Conservation (phyloP, 2,329 filamentous ascomycete species). For the Aspergillus calidoustus region DNA sequence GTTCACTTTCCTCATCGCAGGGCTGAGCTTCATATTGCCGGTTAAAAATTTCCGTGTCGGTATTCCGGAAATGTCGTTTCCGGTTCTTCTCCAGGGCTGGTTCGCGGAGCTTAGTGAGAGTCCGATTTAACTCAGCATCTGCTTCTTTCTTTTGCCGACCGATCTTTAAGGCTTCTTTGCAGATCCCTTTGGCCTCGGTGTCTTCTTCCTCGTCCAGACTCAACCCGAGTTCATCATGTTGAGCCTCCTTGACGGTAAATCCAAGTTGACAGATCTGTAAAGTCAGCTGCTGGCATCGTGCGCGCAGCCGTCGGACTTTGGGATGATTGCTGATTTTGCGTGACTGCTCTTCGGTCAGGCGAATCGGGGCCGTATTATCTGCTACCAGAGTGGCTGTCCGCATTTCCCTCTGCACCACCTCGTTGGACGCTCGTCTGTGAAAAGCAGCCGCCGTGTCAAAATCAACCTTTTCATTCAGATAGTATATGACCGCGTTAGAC, state of each 20-base stretch:
- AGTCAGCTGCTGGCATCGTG: conserved; percentile 13
- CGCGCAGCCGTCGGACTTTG: conserved; percentile 9
- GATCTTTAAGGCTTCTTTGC: neutral
- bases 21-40: conserved; percentile 15
- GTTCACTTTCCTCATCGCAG: neutral
- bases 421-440: conserved; percentile 22
- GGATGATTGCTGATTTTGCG: conserved; percentile 8
- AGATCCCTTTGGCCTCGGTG: neutral
- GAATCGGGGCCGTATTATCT: conserved; percentile 20
- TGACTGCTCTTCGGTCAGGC: conserved; percentile 20
- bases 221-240: conserved; percentile 6
- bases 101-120: conserved; percentile 10
- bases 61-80: conserved; percentile 28
- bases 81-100: conserved; percentile 19
- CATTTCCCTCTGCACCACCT: conserved; percentile 22
- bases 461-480: conserved; percentile 25
- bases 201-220: conserved; percentile 20
- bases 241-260: conserved; percentile 15
- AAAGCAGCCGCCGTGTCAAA: conserved; percentile 25
- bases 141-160: no score
- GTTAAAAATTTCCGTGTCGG: conserved; percentile 28
- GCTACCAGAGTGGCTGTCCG: conserved; percentile 19
- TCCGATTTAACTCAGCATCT: conserved; percentile 12
- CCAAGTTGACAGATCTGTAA: conserved; percentile 8
- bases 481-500: conserved; percentile 29